A percentile compares a stretch with the other conserved stretches of the same genome.
Conservation (phyloP, 208 protist genomes). For the Acanthamoeba healyi region DNA sequence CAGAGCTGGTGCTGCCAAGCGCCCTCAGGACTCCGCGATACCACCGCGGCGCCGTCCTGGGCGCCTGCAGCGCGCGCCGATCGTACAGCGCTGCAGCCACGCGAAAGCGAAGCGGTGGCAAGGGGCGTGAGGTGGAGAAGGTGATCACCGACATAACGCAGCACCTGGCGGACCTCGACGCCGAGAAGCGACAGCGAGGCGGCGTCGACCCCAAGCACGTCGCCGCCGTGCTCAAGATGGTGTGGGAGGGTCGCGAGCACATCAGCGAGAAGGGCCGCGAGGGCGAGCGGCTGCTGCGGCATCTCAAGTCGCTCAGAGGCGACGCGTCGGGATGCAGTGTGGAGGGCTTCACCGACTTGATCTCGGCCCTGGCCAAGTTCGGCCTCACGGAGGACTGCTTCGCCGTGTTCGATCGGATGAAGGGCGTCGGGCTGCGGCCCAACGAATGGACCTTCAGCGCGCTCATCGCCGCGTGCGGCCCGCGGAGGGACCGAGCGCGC, state of each 20-base stretch:
- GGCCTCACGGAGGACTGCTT: constrained; percentile 15
- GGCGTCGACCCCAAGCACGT: constrained; percentile 35
- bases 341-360: constrained; percentile 56
- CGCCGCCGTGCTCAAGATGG: constrained; percentile 18
- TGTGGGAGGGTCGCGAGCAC: constrained; percentile 49
- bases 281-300: constrained; percentile 29
- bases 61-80: too few species aligned
- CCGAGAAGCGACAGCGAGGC: neutral
- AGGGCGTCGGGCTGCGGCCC: neutral
- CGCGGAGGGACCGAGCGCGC: neutral
- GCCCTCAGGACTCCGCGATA: too few species aligned
- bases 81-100: neutral
- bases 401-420: constrained; percentile 43
- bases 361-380: constrained; percentile 32
- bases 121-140: constrained; percentile 41
- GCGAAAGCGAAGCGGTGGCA: neutral
- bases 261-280: constrained; percentile 46
- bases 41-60: too few species aligned
- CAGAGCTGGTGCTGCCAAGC: neutral
- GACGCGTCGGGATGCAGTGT: neutral
- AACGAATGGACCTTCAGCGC: constrained; percentile 51
- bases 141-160: constrained; percentile 52
- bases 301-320: neutral
- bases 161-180: constrained; percentile 33
- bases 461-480: constrained; percentile 44